Base-by-base conservation (phyloP, 2,329 filamentous ascomycete genomes). In the Fusarium miscanthi region DNA sequence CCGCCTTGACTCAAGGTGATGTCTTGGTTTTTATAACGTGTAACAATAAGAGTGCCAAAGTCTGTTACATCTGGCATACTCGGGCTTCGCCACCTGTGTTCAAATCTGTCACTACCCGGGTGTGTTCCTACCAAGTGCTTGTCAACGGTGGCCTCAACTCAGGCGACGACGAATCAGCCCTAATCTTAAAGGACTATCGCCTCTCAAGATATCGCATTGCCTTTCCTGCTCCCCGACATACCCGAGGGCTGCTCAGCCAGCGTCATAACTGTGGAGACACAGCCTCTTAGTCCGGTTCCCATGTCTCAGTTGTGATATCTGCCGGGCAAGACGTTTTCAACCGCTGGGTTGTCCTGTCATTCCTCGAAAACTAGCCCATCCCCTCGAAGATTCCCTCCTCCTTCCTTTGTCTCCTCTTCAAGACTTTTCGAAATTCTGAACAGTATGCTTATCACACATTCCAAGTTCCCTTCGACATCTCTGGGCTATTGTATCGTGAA, bases 81-180 rank as follows among this genome's bases (percentile, higher is more conserved):
- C 21, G 8, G 8, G 10, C 5, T 19, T 35, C 2, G 31, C 48
- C 31, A 35, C 31, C 23, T 19, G 13, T 25, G 3, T 35, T 37
- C n/a, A 6, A 4, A 19, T 12, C n/a, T 14, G n/a, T 3, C 6
- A 51, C 11, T 8, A 13, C 5, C 11, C 8, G 23, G 19, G 13
- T 27, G n/a, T 5, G 4, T 37, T 19, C 31, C n/a, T 25, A 25
- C 4, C 11, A 1, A 5, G 6, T 0, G 2, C 14, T 2, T 21
- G 4, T 16, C 3, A 3, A 0, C 0, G 9, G 16, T 13, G 48
- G 11, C 21, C 48, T 37, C 17, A 3, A 19, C 21, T 23, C 19
- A 14, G 45, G 19, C 9, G 12, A 30, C 8, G 8, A 11, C 31
- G 17, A 11, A 6, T 19, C 13, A 6, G 3, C 21, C 7, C 21